A percentile compares a stretch with the other conserved stretches of the same genome.
phyloP scores from a whole-genome alignment of 2,329 filamentous ascomycete genomes.

The Mariannaea elegans region DNA sequence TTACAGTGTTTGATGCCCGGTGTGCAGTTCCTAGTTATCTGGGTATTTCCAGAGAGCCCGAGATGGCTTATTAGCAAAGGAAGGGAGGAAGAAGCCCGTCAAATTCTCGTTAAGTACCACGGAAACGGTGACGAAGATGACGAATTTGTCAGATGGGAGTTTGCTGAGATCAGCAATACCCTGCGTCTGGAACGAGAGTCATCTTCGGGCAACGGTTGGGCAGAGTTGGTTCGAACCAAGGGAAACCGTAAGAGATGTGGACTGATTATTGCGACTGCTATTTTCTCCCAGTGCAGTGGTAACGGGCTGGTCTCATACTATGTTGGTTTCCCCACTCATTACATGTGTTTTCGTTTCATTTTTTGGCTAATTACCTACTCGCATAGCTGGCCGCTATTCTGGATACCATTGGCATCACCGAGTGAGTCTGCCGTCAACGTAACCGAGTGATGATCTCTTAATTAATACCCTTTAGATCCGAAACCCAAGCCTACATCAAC shows the following conservation, averaged over 20 bases:
- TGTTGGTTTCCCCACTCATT: too few species aligned
- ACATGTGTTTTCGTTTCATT: rapidly evolving
- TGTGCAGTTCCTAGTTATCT: constrained; percentile 32
- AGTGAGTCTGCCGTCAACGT: constrained; percentile 8
- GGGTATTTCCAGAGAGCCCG: constrained; percentile 31
- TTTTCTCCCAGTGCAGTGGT: constrained; percentile 36
- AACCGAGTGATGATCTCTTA: rapidly evolving
- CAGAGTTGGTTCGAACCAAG: constrained; percentile 30
- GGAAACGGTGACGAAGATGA: constrained; percentile 28
- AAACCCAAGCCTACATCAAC: constrained; percentile 38
- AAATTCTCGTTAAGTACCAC: constrained; percentile 36
- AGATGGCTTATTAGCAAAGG: constrained; percentile 37
- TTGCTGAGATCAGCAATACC: constrained; percentile 31
- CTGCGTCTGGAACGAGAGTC: constrained; percentile 30
- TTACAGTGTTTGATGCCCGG: constrained; percentile 36
- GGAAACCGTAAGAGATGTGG: constrained; percentile 35
- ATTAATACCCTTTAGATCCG: constrained; percentile 10
- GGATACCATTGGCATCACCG: constrained; percentile 34
- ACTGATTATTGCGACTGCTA: constrained; percentile 33
- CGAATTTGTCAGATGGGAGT: constrained; percentile 33
- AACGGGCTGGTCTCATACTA: constrained; percentile 38
- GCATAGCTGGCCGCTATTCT: constrained; percentile 32
- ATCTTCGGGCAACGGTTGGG: constrained; percentile 22
- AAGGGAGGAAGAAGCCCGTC: constrained; percentile 29
- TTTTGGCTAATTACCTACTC: not conserved